Conservation (phyloP, 129 eudicot species). For the Silybum marianum region DNA sequence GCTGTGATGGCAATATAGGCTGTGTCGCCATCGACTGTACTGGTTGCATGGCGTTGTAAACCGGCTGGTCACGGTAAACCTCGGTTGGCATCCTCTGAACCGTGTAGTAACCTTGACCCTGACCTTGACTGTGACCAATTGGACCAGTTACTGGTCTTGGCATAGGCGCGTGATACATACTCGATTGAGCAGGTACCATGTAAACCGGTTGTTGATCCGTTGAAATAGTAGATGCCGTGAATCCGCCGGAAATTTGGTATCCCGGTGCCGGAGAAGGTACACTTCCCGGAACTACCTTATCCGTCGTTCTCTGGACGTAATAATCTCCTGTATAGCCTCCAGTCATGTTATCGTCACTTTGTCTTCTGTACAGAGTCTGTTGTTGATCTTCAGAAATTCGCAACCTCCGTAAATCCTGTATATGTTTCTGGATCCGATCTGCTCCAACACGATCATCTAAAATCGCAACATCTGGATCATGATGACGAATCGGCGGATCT, state of each 20-base stretch:
- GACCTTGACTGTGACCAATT: slow-evolving; percentile 25
- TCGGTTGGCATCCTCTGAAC: slow-evolving; percentile 70
- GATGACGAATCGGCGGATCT: slow-evolving; percentile 33
- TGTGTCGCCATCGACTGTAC: slow-evolving; percentile 41
- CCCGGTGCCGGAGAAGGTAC: slow-evolving; percentile 39
- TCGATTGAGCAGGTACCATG: slow-evolving; percentile 58
- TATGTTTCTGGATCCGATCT: slow-evolving; percentile 83
- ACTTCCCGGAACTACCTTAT: slow-evolving; percentile 49
- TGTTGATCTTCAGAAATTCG: slow-evolving; percentile 62
- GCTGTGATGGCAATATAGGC: slow-evolving; percentile 35
- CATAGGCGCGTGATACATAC: slow-evolving; percentile 69
- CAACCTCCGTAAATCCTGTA: slow-evolving; percentile 69
- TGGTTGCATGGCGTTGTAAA: slow-evolving; percentile 52
- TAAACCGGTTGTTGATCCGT: slow-evolving; percentile 68
- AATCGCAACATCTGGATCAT: slow-evolving; percentile 32
- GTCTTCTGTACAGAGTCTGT: slow-evolving; percentile 45
- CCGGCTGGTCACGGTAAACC: slow-evolving; percentile 68
- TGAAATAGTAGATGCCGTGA: slow-evolving; percentile 29
- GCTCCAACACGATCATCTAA: slow-evolving; percentile 48
- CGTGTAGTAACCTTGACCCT: slow-evolving; percentile 52
- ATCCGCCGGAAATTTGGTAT: slow-evolving; percentile 66
- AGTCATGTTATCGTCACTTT: slow-evolving; percentile 55
- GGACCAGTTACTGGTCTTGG: slow-evolving; percentile 60
- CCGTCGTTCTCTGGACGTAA: slow-evolving; percentile 49
- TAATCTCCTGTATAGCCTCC: slow-evolving; percentile 50